Conservation (phyloP, 306 rosid species). For the Vicia sativa region DNA sequence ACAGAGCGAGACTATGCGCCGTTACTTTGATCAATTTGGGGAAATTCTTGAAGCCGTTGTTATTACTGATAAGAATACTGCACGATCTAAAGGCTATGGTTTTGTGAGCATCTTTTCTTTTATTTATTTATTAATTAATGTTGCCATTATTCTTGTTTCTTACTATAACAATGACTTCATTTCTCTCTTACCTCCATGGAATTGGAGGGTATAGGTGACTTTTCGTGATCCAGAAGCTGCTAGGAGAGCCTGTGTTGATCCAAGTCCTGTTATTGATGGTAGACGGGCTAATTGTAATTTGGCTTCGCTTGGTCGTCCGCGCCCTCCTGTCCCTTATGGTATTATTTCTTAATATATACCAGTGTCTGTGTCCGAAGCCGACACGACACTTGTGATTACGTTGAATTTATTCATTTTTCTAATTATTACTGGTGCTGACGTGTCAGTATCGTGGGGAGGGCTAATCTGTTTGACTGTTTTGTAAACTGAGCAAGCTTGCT, state of each 20-base stretch:
- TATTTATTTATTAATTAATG: neutral
- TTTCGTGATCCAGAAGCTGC: conserved; percentile 96
- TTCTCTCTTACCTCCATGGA: conserved; percentile 66
- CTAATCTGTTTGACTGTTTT: neutral
- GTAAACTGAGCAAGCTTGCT: neutral
- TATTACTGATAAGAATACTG: conserved; percentile 85
- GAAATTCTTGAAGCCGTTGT: conserved; percentile 97
- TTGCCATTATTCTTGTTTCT: neutral
- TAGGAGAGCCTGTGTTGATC: conserved; percentile 89
- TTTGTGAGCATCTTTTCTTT: conserved; percentile 73
- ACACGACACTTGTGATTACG: too few species aligned
- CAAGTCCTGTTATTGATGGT: conserved; percentile 87
- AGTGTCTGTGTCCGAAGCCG: too few species aligned
- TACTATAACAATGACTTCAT: conserved; percentile 64
- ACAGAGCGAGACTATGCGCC: conserved; percentile 87
- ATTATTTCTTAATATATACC: neutral
- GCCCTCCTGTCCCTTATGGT: conserved; percentile 72
- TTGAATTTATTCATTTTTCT: too few species aligned
- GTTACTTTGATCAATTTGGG: conserved; percentile 80
- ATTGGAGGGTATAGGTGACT: conserved; percentile 96
- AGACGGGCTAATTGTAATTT: conserved; percentile 93
- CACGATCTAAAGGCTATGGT: conserved; percentile 98
- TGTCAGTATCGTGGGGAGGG: neutral
- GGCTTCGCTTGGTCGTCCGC: conserved; percentile 91
- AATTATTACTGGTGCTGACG: too few species aligned